Base-by-base conservation (phyloP, 176 grass and related monocot species). In the Hordeum marinum region DNA sequence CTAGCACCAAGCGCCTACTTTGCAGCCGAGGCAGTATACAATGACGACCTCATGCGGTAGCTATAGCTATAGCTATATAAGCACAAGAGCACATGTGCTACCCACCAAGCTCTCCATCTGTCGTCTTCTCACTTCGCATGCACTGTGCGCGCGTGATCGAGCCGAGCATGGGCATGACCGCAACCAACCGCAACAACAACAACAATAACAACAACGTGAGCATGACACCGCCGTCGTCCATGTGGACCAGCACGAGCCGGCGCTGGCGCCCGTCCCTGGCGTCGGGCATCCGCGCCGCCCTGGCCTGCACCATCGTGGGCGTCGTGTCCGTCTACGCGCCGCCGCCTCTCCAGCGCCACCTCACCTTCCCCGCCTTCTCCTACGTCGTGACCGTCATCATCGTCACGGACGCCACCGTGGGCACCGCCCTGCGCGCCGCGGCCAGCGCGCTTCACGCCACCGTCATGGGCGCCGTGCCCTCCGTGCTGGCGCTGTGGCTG, bases 301-400 rank as follows among this genome's bases (percentile, higher is more conserved):
- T 97, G 32, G 94, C 92, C 12, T 94, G 86, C 84, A 66, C 86
- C 62, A 83, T 94, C 58, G 81, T 92, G 20, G 92, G 92, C 72
- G 68, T 90, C 9, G 62, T 87, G 14, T 90, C 92, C n/a, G 70
- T 92, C 9, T 89, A 94, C 46, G 68, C 55, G 1, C 90, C 94
- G 14, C 31, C 76, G 1, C 36, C 34, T 5, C 21, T 92, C 36
- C 78, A 84, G 14, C 62, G 68, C 10, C 88, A 90, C 68, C 65
- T 94, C 64, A 87, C 83, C 32, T 97, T 91, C 68, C 94, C 94
- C 0, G 94, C 94, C 45, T 94, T 97, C 79, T 92, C 94, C 57
- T 92, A 97, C 14, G 94, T 97, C 0, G 80, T 82, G 13, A 85
- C 94, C 15, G 87, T 92, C 40, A 87, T 97, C 72, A 60, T 91